Conservation (phyloP, 305 asterid species). For the Fraxinus latifolia region DNA sequence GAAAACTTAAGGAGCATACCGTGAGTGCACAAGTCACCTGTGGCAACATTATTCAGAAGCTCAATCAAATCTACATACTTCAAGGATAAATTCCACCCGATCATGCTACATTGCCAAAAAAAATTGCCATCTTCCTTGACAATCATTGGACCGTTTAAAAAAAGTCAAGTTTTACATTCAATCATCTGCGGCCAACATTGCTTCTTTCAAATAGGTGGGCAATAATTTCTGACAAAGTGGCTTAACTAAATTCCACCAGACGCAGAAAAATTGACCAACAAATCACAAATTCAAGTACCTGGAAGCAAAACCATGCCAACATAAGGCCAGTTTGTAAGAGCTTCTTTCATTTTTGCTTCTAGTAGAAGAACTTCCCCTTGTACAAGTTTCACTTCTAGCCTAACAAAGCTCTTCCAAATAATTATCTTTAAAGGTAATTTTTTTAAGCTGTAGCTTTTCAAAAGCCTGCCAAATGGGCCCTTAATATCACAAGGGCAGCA, state of each 20-base stretch:
- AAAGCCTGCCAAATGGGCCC: too few relatives aligned
- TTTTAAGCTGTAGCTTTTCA: too few relatives aligned
- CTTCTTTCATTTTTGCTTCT: not conserved
- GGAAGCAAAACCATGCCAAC: not conserved
- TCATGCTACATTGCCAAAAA: not conserved
- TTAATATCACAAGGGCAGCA: not conserved
- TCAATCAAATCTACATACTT: not conserved
- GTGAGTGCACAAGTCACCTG: not conserved
- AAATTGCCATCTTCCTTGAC: too few relatives aligned
- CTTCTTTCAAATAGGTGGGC: too few relatives aligned
- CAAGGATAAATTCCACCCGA: not conserved
- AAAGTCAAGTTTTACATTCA: too few relatives aligned
- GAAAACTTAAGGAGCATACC: not conserved
- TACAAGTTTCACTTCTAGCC: not conserved
- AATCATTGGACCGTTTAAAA: too few relatives aligned
- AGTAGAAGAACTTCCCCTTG: not conserved
- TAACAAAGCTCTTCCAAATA: not conserved
- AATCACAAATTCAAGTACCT: not conserved
- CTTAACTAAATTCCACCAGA: too few relatives aligned
- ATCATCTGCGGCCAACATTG: too few relatives aligned
- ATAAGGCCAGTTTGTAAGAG: not conserved
- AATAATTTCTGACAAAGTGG: too few relatives aligned
- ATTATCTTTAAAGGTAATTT: not conserved
- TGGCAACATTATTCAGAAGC: not conserved
- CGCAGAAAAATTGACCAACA: not conserved